Conservation (phyloP, 2,329 filamentous ascomycete genomes). For the Aschersonia sp. region DNA sequence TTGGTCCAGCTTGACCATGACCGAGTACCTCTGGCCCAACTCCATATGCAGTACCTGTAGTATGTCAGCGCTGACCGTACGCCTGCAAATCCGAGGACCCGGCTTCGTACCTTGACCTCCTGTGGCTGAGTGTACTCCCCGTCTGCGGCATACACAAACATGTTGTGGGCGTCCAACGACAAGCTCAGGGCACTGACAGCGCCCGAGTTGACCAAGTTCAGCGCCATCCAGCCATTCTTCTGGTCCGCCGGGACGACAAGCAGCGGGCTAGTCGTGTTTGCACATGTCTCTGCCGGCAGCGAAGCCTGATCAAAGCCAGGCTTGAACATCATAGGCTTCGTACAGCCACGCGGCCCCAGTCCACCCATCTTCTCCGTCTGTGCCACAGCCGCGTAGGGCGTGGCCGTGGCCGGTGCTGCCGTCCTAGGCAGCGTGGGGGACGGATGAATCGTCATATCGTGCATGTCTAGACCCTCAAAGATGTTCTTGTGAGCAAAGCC, state of each 20-base stretch:
- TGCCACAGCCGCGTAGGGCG: background rate
- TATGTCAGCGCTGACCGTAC: background rate
- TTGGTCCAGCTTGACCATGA: conserved; percentile 3
- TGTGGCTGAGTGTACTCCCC: conserved; percentile 1
- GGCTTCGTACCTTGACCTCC: conserved; percentile 1
- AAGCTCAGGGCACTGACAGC: conserved; percentile 1
- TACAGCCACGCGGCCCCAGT: conserved; percentile 1
- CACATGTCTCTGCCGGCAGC: conserved; percentile 2
- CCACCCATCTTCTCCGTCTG: background rate
- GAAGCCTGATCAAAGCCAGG: conserved; percentile 1
- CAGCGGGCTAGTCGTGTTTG: conserved; percentile 1
- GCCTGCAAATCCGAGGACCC: background rate
- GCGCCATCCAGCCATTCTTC: conserved; percentile 1
- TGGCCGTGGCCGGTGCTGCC: background rate
- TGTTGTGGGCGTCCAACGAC: conserved; percentile 3
- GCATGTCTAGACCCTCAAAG: background rate
- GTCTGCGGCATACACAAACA: conserved; percentile 3
- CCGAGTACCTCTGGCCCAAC: conserved; percentile 2
- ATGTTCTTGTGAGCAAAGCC: background rate
- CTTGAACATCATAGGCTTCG: conserved; percentile 2
- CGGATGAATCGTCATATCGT: background rate
- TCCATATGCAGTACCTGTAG: conserved; percentile 1
- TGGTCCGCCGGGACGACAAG: background rate
- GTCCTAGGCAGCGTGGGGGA: background rate
- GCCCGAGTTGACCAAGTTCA: conserved; percentile 3